Base-by-base conservation (phyloP, 164 flowering plant species). In the Magnolia officinalis region DNA sequence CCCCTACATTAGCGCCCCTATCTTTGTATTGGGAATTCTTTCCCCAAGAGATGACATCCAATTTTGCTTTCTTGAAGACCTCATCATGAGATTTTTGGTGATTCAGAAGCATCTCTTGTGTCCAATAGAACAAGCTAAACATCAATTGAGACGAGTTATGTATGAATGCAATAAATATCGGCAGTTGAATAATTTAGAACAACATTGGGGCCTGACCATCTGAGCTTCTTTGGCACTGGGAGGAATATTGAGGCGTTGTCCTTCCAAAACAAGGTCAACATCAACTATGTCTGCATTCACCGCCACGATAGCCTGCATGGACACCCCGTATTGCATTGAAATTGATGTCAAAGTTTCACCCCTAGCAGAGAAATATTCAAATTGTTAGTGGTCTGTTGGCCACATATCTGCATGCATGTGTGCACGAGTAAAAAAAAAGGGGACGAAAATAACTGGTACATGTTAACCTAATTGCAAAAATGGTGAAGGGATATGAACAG, bases 281-380 rank as follows among this genome's bases (percentile, higher is more conserved):
- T 83, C 86, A 63, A 78, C 75, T 65, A 86, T 78, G 13, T 76
- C 73, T 70, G 70, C 74, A 77, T 84, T 85, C 73, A 61, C 83
- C 21, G 80, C 81, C 31, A 79, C 81, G 76, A 86, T 84, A 52
- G 79, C 70, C 70, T 80, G 51, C 72, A 84, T 70, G 1, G 88
- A 78, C 61, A 85, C 80, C 63, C 84, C 84, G 80, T 85, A 83
- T 18, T 65, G 67, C 70, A 77, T 82, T 72, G 89, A 83, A 26
- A 83, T 85, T 13, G 87, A 86, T 26, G 81, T 79, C 84, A 86
- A 80, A 71, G 85, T 84, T 75, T 87, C 88, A 61, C 83, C 86
- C 80, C 88, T 86, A 77, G 75, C 51, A 74, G 10, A 63, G 19
- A 77, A 82, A 79, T 50, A 19, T 26, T 4, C 16, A 8, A 61